Evolutionary conservation across 2,329 filamentous ascomycete species (phyloP), one percentile per base, ranked within the genome.

Genomic region (Exophiala sp.): DNA sequence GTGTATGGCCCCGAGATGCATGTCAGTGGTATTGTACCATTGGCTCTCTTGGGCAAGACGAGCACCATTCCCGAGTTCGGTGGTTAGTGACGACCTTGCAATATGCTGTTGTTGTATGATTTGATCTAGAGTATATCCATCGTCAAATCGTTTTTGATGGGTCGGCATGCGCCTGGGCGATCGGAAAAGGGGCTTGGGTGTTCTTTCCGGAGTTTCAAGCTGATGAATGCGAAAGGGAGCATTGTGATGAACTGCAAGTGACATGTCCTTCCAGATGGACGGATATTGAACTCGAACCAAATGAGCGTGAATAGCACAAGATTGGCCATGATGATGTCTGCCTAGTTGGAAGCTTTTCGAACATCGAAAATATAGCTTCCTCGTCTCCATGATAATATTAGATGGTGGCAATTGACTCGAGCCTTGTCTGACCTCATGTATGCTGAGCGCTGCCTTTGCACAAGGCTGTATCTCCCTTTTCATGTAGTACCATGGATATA

Each of bases 21-120:
- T 76, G 92, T 99, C 67, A 92, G 87, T 48, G 94, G 94, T 72
- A 97, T 97, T 69, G 92, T 99, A 63, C 92, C 94, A 52, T 78
- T 97, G 71, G 94, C 92, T 43, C 86, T 97, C 45, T 71, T 75
- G 65, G 68, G 83, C 75, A 76, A 85, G 82, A 78, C 79, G 65
- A 78, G 78, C 57, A 74, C 78, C 62, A 68, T 86, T 67, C 81
- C 82, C 73, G 82, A 86, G 72, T 86, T 85, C 60, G 74, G 74
- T 56, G 65, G 49, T n/a, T 18, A 36, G 45, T 50, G 16, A 41
- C 29, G 39, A 33, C 21, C 33, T 24, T 14, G 11, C 20, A 38
- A 38, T 29, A 29, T 29, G 47, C 10, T 41, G 12, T 32, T 54
- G 45, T 51, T 54, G 47, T 54, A 43, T 54, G 41, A 36, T 53